Evolutionary conservation across 345 rosid genomes (phyloP), one percentile per base, ranked within the genome.

Genomic region (Dimocarpus longan): DNA sequence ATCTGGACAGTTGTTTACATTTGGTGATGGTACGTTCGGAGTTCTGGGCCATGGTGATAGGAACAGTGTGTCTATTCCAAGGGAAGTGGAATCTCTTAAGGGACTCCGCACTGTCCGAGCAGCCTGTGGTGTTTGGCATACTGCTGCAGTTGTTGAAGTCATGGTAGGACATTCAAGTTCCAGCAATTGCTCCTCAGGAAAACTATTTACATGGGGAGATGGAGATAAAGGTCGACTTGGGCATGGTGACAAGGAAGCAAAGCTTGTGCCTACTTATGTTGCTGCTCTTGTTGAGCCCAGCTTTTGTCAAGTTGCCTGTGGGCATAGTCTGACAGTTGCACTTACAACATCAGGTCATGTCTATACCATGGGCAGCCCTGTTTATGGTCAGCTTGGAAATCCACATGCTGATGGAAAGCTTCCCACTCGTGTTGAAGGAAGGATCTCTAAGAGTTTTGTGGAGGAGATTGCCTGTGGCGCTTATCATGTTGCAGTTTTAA

Each of bases 201-300:
- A 96, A 86, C 91, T 96, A 65, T 96, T 94, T 81, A 96, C 98
- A 10, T 96, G 99, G 99, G 99, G 99, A 24, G 99, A 94, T 83
- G 99, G 98, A 68, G 99, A 96, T 84, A 96, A 96, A 80, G 92
- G 94, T 46, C 92, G 97, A 78, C 99, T 96, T 78, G 99, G 99
- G 79, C 99, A 94, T 80, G 97, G 99, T 78, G 93, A 94, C 86
- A 96, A 90, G 86, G 99, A 96, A 84, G 77, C 93, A 63, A 96
- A 88, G 84, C 90, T 94, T 52, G 98, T 87, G 80, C 99, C 99
- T 74, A 94, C 98, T 54, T 91, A 94, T 84, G 99, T 96, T 82
- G 97, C 98, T 84, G 95, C 97, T 80, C 95, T 93, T 75, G 97
- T 91, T 77, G 99, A 94, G 64, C 97, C 98, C 65, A 96, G 86